Evolutionary conservation across 2,329 filamentous ascomycete species (phyloP).

Genomic region (Penicillium sp.): DNA sequence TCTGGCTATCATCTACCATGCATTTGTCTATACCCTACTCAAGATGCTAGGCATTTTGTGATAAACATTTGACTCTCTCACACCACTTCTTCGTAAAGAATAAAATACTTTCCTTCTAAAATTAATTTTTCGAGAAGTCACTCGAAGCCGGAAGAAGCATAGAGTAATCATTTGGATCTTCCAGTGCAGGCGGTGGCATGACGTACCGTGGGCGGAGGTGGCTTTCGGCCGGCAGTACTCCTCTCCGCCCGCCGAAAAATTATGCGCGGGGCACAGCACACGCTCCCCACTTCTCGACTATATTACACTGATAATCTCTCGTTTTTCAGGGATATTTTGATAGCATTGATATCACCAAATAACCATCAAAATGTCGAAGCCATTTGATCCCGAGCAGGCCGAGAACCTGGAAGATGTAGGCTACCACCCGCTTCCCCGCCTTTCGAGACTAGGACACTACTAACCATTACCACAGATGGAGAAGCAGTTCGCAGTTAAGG

Average conservation of each 20-base stretch:
- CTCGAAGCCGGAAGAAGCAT: neutral
- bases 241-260: conserved; percentile 37
- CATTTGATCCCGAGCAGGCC: conserved; percentile 61
- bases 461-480: conserved; percentile 68
- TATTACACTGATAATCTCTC: conserved; percentile 3
- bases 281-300: conserved; percentile 6
- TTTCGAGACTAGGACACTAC: conserved; percentile 10
- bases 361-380: conserved; percentile 38
- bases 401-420: conserved; percentile 71
- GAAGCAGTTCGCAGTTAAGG: conserved; percentile 98
- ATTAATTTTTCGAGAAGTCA: neutral
- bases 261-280: conserved; percentile 32
- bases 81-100: neutral
- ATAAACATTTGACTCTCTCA: neutral
- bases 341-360: neutral
- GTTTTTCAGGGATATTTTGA: conserved; percentile 1
- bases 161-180: neutral
- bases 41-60: neutral
- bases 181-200: conserved; percentile 12
- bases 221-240: conserved; percentile 14
- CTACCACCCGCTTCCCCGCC: conserved; percentile 8
- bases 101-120: neutral
- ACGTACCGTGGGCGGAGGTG: conserved; percentile 9
- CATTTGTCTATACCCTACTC: neutral
- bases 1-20: neutral